These are phyloP conservation scores for Chlorella sorokiniana DNA, from an alignment of 139 green algal species.

Conservation along the genomic window DNA sequence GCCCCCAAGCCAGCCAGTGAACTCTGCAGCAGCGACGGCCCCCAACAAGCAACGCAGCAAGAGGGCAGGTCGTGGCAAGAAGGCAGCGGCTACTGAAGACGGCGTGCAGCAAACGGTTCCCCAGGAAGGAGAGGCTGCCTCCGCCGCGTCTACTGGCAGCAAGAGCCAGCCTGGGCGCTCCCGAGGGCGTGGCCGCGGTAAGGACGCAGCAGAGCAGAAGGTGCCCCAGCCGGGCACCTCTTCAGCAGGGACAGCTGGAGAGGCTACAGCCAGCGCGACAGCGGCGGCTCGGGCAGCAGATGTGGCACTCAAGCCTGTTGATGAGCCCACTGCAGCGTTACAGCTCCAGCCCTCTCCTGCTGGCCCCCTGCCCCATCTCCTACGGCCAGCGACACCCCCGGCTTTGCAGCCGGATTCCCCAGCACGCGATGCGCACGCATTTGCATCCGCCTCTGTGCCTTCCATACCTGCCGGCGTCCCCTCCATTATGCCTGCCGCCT, in stretches of 20 bases:
- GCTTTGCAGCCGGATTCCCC: no score
- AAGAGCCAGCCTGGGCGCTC: neutral
- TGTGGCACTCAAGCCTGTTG: no score
- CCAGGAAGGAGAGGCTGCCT: neutral
- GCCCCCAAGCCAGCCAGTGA: neutral
- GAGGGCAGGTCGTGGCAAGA: neutral
- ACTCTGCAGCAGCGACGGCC: neutral
- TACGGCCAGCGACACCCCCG: no score
- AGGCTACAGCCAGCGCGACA: no score
- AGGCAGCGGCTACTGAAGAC: neutral
- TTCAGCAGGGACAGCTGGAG: neutral
- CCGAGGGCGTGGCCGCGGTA: neutral
- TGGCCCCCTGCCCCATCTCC: no score
- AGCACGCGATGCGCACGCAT: no score
- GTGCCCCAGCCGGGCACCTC: neutral
- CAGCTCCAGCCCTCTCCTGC: no score
- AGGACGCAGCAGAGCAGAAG: neutral
- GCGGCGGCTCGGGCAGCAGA: neutral
- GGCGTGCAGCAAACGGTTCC: neutral
- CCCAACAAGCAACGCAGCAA: conserved; percentile 13
- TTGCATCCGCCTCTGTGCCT: no score
- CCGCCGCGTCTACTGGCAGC: neutral
- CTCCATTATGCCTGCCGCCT: conserved; percentile 3
- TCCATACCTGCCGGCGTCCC: neutral
- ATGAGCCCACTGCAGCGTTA: neutral